phyloP scores from a whole-genome alignment of 177 flowering plant genomes.

The Vitis hybrid region DNA sequence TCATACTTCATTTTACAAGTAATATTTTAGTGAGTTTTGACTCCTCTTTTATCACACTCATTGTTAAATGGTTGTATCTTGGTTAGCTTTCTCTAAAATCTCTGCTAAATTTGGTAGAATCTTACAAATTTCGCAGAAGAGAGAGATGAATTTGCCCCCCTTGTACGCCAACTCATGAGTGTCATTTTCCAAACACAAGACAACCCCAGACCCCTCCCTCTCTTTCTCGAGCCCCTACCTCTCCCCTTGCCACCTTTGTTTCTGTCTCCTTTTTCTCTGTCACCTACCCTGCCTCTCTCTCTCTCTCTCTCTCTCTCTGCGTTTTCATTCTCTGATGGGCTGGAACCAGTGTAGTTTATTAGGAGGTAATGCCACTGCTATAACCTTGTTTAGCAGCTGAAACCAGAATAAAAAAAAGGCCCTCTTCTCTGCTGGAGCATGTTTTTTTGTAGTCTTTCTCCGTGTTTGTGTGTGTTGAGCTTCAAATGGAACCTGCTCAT shows the following conservation, averaged over 20 bases:
- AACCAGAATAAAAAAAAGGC: too few species aligned
- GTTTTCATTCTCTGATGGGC: neutral
- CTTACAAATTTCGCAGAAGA: neutral
- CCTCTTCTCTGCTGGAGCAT: too few species aligned
- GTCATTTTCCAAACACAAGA: conserved; percentile 15
- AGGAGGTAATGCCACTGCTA: neutral
- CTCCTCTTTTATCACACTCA: conserved; percentile 40
- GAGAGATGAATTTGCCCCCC: neutral
- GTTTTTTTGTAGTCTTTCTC: too few species aligned
- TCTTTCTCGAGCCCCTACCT: conserved; percentile 54
- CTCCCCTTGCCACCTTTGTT: conserved; percentile 6
- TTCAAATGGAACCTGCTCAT: too few species aligned
- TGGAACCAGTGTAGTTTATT: neutral
- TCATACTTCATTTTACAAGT: conserved; percentile 2
- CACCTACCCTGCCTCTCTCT: conserved; percentile 10
- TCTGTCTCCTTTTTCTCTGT: conserved; percentile 11
- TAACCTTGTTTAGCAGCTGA: neutral
- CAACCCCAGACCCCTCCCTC: conserved; percentile 14
- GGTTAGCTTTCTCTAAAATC: neutral
- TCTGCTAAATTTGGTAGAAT: conserved; percentile 5
- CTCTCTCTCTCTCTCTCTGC: neutral
- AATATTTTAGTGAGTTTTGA: conserved; percentile 20
- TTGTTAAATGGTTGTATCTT: too few species aligned
- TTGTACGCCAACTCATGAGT: conserved; percentile 6
- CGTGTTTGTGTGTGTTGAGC: too few species aligned